Evolutionary conservation across 192 early-diverging fungal species (phyloP).

Genomic region (Entophlyctis luteolus): DNA sequence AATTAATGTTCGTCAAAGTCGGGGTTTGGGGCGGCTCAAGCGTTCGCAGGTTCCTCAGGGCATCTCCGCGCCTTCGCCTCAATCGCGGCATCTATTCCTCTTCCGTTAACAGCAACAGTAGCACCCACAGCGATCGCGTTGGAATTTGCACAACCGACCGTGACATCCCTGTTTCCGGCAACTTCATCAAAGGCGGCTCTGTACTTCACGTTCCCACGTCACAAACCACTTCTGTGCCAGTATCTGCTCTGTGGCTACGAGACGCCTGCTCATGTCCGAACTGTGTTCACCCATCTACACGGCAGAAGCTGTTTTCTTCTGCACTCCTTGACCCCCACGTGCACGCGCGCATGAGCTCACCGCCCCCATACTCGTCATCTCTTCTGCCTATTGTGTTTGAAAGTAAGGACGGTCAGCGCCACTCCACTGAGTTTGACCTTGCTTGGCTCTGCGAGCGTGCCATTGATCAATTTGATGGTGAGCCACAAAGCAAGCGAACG

Average conservation of each 20-base stretch:
- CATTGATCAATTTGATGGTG: neutral
- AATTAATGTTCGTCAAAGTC: too few species aligned
- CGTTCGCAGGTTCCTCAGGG: too few species aligned
- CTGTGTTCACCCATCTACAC: conserved; percentile 47
- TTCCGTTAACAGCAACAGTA: too few species aligned
- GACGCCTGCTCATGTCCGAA: conserved; percentile 52
- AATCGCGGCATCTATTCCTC: too few species aligned
- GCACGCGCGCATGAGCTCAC: conserved; percentile 1
- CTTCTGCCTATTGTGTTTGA: neutral
- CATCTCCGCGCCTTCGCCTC: too few species aligned
- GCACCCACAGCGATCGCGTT: too few species aligned
- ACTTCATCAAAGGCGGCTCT: too few species aligned
- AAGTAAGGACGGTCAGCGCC: neutral
- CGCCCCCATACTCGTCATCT: neutral
- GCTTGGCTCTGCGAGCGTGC: neutral
- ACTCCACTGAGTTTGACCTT: neutral
- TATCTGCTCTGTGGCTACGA: conserved; percentile 45
- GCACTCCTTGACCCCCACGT: conserved; percentile 29
- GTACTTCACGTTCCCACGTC: too few species aligned
- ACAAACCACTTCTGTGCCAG: too few species aligned
- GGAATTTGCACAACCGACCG: too few species aligned
- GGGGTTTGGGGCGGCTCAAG: too few species aligned
- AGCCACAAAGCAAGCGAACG: neutral
- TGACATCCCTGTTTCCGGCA: too few species aligned
- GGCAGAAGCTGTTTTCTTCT: conserved; percentile 55